Evolutionary conservation across 768 basidiomycete genomes (phyloP).

Genomic region (Panellus pusillus): DNA sequence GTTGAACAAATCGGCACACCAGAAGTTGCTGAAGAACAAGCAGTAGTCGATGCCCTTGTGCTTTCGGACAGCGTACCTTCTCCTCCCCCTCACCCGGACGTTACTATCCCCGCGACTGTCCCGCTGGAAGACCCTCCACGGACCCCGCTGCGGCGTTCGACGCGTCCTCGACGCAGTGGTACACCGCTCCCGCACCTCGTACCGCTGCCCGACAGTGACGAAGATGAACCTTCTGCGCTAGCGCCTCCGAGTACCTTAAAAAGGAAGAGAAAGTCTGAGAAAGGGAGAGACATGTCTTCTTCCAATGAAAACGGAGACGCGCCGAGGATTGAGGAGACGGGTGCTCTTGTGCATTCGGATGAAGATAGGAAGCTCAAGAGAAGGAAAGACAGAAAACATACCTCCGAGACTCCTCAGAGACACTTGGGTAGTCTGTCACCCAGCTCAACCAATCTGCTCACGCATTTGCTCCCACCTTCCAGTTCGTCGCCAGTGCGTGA

Average conservation of each 20-base stretch:
- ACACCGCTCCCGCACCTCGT: conserved; percentile 27
- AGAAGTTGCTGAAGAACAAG: conserved; percentile 19
- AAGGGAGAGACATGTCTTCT: conserved; percentile 4
- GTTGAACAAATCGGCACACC: conserved; percentile 1
- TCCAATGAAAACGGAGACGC: conserved; percentile 1
- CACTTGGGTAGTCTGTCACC: conserved; percentile 63
- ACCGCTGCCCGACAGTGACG: conserved; percentile 16
- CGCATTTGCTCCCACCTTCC: conserved; percentile 34
- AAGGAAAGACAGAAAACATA: conserved; percentile 9
- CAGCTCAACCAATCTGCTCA: conserved; percentile 45
- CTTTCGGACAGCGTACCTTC: conserved; percentile 1
- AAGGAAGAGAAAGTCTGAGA: conserved; percentile 9
- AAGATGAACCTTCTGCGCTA: conserved; percentile 7
- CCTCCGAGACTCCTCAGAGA: conserved; percentile 27
- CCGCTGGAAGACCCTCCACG: conserved; percentile 13
- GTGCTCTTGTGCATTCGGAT: not conserved
- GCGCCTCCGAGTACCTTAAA: conserved; percentile 2
- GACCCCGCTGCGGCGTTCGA: conserved; percentile 38
- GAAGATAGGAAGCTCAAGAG: conserved; percentile 9
- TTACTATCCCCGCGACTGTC: not conserved
- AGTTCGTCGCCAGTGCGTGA: conserved; percentile 20
- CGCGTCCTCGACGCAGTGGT: conserved; percentile 38
- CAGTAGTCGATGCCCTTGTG: conserved; percentile 14
- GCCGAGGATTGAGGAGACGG: not conserved
- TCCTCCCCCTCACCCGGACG: not conserved